Percentiles rank a stretch among this genome's conserved stretches.
These are phyloP conservation scores for Arthrinium puccinioides DNA, from an alignment of 2,329 filamentous ascomycete species.

Conservation along the genomic window DNA sequence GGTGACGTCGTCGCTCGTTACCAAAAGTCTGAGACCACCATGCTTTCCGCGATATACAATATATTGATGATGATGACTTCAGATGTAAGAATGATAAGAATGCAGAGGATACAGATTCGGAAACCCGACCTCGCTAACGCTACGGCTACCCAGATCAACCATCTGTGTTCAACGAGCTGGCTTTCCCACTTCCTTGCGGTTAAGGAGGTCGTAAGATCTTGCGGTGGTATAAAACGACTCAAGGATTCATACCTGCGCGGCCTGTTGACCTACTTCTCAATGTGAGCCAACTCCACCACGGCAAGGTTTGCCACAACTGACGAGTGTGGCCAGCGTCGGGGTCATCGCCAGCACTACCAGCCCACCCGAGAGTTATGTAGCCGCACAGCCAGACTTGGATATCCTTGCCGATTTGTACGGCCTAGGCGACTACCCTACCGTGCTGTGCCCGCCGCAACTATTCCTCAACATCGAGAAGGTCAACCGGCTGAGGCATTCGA, in stretches of 20 bases:
- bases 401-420: constrained; percentile 14
- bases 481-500: constrained; percentile 23
- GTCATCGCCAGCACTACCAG: constrained; percentile 25
- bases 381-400: constrained; percentile 9
- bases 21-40: no score
- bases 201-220: constrained; percentile 18
- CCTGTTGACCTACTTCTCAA: constrained; percentile 8
- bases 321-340: constrained; percentile 12
- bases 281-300: not conserved
- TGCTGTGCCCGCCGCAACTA: constrained; percentile 16
- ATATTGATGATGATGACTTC: no score
- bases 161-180: constrained; percentile 13
- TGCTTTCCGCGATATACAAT: no score
- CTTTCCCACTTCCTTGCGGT: constrained; percentile 21
- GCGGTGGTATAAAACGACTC: constrained; percentile 18
- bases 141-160: not conserved
- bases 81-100: no score
- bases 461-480: constrained; percentile 19
- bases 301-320: not conserved
- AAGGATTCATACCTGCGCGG: no score
- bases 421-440: constrained; percentile 10
- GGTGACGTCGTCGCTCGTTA: not conserved
- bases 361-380: constrained; percentile 17
- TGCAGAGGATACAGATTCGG: not conserved
- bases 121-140: not conserved